These are phyloP conservation scores for Fusarium liriodendri DNA, from an alignment of 2,329 filamentous ascomycete species.

Conservation along the genomic window DNA sequence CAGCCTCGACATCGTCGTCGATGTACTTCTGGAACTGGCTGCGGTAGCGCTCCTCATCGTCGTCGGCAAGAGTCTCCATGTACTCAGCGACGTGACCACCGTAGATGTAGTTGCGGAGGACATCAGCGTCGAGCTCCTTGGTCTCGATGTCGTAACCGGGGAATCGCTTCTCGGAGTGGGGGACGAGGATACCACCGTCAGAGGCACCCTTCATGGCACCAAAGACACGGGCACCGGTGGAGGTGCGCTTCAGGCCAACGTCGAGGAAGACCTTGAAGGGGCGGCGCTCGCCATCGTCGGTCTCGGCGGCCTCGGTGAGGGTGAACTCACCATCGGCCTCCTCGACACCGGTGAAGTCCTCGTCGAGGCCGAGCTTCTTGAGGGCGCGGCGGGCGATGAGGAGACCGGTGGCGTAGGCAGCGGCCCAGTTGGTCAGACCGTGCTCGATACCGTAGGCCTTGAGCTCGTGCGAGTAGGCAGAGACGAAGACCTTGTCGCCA, in stretches of 20 bases:
- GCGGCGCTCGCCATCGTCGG: slow-evolving; percentile 90
- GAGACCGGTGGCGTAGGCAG: slow-evolving; percentile 96
- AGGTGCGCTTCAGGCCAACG: slow-evolving; percentile 96
- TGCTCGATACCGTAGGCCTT: slow-evolving; percentile 97
- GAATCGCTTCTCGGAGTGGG: slow-evolving; percentile 99
- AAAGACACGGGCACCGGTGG: slow-evolving; percentile 98
- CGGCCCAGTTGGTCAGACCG: slow-evolving; percentile 99
- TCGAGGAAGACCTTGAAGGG: slow-evolving; percentile 99
- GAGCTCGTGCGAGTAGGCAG: slow-evolving; percentile 97
- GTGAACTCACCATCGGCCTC: slow-evolving; percentile 96
- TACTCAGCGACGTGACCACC: slow-evolving; percentile 99
- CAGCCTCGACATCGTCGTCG: slow-evolving; percentile 95
- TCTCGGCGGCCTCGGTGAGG: slow-evolving; percentile 93
- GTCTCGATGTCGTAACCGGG: slow-evolving; percentile 96
- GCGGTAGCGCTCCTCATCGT: slow-evolving; percentile 99
- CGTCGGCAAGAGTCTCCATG: slow-evolving; percentile 99
- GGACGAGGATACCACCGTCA: slow-evolving; percentile 95
- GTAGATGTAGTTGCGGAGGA: slow-evolving; percentile 99
- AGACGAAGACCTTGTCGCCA: slow-evolving; percentile 95
- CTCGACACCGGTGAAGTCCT: slow-evolving; percentile 94
- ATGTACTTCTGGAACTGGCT: slow-evolving; percentile 98
- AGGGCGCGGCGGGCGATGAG: slow-evolving; percentile 96
- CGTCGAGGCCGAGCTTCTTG: slow-evolving; percentile 95
- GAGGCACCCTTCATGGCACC: slow-evolving; percentile 99
- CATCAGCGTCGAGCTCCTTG: slow-evolving; percentile 98